These are phyloP conservation scores for Aspergillus ochraceoroseus DNA, from an alignment of 2,329 filamentous ascomycete species.

Conservation along the genomic window DNA sequence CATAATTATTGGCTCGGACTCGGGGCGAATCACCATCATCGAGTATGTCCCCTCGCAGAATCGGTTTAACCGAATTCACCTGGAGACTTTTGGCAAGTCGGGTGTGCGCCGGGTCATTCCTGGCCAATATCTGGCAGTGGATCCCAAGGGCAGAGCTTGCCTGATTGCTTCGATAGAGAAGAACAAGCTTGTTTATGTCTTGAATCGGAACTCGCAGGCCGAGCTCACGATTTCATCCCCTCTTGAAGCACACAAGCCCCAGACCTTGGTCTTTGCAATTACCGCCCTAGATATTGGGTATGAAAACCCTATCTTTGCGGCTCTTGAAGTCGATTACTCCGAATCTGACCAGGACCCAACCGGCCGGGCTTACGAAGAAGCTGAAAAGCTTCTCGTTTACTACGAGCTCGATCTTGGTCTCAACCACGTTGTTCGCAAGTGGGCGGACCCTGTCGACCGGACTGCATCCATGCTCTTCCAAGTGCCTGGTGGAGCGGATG, in stretches of 20 bases:
- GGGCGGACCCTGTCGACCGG: conserved; percentile 89
- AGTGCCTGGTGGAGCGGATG: conserved; percentile 88
- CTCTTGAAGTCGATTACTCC: conserved; percentile 87
- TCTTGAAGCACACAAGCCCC: conserved; percentile 89
- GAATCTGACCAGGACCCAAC: conserved; percentile 88
- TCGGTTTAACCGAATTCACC: conserved; percentile 79
- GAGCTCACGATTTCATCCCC: conserved; percentile 96
- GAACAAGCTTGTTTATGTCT: conserved; percentile 98
- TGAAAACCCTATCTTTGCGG: conserved; percentile 93
- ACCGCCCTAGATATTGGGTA: conserved; percentile 92
- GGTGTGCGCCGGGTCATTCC: conserved; percentile 89
- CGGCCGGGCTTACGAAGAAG: conserved; percentile 71
- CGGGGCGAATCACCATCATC: conserved; percentile 86
- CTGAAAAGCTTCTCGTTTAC: conserved; percentile 89
- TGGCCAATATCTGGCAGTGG: conserved; percentile 90
- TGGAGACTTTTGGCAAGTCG: conserved; percentile 98
- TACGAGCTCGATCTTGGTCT: conserved; percentile 95
- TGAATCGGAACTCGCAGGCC: conserved; percentile 91
- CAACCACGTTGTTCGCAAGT: conserved; percentile 95
- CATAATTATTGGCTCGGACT: conserved; percentile 91
- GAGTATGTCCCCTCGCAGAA: conserved; percentile 86
- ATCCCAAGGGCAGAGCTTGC: conserved; percentile 92
- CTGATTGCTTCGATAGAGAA: conserved; percentile 93
- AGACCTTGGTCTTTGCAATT: conserved; percentile 82
- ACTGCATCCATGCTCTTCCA: conserved; percentile 88